Evolutionary conservation across 257 asterid species (phyloP).

Genomic region (Scutellaria minor): DNA sequence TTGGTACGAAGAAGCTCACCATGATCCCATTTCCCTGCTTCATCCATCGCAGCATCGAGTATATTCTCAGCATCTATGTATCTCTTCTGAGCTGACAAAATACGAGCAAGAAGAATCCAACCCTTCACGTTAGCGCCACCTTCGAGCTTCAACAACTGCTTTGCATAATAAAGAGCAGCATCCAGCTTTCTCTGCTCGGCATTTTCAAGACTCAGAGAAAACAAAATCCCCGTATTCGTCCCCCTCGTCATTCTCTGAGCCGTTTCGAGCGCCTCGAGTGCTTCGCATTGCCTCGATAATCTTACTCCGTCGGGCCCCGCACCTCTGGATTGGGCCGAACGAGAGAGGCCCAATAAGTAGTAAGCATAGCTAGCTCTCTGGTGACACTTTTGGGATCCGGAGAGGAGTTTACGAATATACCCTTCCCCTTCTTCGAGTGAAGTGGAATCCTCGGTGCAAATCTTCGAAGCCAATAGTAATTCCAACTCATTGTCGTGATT

Average conservation of each 20-base stretch:
- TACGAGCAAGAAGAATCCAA: slow-evolving; percentile 89
- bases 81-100: slow-evolving; percentile 84
- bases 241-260: slow-evolving; percentile 55
- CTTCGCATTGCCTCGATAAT: slow-evolving; percentile 57
- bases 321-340: slow-evolving; percentile 62
- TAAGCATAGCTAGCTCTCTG: slow-evolving; percentile 53
- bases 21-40: slow-evolving; percentile 92
- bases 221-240: slow-evolving; percentile 53
- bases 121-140: slow-evolving; percentile 67
- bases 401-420: slow-evolving; percentile 48
- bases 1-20: slow-evolving; percentile 73
- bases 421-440: slow-evolving; percentile 64
- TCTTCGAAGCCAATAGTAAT: slow-evolving; percentile 75
- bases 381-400: slow-evolving; percentile 44
- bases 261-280: slow-evolving; percentile 70
- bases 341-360: slow-evolving; percentile 63
- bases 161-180: slow-evolving; percentile 75
- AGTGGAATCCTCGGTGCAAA: slow-evolving; percentile 54
- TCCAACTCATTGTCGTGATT: slow-evolving; percentile 48
- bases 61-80: slow-evolving; percentile 74
- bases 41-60: slow-evolving; percentile 83
- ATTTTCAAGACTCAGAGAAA: slow-evolving; percentile 72
- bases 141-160: slow-evolving; percentile 61
- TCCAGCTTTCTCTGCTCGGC: slow-evolving; percentile 90
- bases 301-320: slow-evolving; percentile 62